phyloP scores from a whole-genome alignment of 177 flowering plant species.

The Vitis hybrid region DNA sequence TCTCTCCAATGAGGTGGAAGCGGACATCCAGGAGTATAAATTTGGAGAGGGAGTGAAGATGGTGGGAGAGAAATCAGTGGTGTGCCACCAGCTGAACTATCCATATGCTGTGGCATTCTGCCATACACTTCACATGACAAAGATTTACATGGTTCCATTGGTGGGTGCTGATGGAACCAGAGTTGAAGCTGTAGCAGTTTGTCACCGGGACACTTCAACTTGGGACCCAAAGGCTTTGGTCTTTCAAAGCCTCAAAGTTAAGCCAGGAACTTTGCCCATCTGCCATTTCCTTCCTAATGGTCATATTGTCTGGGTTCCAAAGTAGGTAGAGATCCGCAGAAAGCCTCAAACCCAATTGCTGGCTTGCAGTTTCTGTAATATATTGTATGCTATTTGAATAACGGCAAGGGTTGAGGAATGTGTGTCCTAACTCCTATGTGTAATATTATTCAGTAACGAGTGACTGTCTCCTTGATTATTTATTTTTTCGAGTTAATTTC shows the following conservation, averaged over 20 bases:
- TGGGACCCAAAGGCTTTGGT: constrained; percentile 60
- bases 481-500: too few species aligned
- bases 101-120: constrained; percentile 51
- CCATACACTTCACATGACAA: constrained; percentile 29
- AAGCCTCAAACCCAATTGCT: too few species aligned
- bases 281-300: constrained; percentile 59
- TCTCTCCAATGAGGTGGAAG: constrained; percentile 28
- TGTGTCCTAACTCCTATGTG: too few species aligned
- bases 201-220: constrained; percentile 44
- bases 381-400: too few species aligned
- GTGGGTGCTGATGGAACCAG: constrained; percentile 37
- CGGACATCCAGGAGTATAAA: constrained; percentile 24
- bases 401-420: too few species aligned
- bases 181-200: constrained; percentile 41
- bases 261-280: constrained; percentile 46
- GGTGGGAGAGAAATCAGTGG: constrained; percentile 26
- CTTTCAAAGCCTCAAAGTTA: constrained; percentile 47
- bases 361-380: too few species aligned
- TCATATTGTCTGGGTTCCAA: constrained; percentile 39
- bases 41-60: constrained; percentile 29
- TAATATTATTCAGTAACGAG: too few species aligned
- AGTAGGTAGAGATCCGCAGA: constrained; percentile 14
- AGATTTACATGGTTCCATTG: constrained; percentile 34
- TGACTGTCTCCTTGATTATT: too few species aligned
- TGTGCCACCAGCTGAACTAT: constrained; percentile 48